phyloP scores from a whole-genome alignment of 2,329 filamentous ascomycete species.

The Myriosclerotinia scirpicola region DNA sequence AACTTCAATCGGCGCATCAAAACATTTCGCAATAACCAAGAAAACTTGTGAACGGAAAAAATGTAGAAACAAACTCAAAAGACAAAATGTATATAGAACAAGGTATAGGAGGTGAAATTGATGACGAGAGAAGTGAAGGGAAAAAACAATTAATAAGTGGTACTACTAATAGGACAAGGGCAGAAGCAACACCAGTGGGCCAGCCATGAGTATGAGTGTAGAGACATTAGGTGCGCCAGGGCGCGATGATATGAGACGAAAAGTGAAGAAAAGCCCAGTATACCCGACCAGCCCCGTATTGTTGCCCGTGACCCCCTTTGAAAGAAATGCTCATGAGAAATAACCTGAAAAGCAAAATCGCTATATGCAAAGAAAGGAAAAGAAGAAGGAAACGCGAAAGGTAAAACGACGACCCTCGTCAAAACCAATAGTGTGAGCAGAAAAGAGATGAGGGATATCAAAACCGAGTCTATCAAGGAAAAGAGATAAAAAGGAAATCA shows the following conservation, averaged over 20 bases:
- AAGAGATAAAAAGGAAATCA: conserved; percentile 50
- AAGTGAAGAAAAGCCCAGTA: conserved; percentile 38
- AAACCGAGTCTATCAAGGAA: conserved; percentile 33
- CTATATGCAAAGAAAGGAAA: conserved; percentile 39
- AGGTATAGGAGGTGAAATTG: conserved; percentile 52
- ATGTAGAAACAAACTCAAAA: conserved; percentile 26
- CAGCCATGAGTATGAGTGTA: conserved; percentile 40
- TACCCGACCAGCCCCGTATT: conserved; percentile 43
- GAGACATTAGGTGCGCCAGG: conserved; percentile 36
- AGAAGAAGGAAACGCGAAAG: conserved; percentile 32
- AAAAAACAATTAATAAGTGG: conserved; percentile 37
- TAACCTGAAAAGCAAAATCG: conserved; percentile 27
- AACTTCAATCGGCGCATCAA: conserved; percentile 26
- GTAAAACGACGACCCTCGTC: conserved; percentile 9
- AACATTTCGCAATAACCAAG: conserved; percentile 27
- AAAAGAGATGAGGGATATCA: conserved; percentile 40
- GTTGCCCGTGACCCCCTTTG: conserved; percentile 48
- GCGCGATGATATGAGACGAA: conserved; percentile 29
- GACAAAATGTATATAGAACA: conserved; percentile 54
- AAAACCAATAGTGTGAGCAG: conserved; percentile 38
- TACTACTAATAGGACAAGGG: conserved; percentile 39
- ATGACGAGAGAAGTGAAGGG: conserved; percentile 30
- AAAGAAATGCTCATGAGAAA: conserved; percentile 35
- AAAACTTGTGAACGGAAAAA: not conserved
- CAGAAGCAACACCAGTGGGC: conserved; percentile 41